Evolutionary conservation across 164 flowering plant species (phyloP).

Genomic region (Sextonia rubra): DNA sequence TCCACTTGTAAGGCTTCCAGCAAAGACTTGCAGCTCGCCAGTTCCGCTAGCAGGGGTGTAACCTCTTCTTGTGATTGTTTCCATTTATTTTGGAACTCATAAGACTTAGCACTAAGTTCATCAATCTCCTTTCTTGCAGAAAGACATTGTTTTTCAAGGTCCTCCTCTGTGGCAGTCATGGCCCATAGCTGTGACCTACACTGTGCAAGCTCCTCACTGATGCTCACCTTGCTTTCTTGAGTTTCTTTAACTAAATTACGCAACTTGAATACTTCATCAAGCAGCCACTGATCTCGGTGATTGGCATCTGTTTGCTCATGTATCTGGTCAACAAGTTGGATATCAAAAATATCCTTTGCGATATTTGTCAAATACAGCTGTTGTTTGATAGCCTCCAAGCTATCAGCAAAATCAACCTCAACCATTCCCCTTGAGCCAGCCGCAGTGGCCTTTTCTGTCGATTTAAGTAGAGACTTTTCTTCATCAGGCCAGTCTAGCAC

Average conservation of each 20-base stretch:
- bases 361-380: constrained; percentile 50
- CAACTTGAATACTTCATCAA: constrained; percentile 43
- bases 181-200: constrained; percentile 50
- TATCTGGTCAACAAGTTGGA: constrained; percentile 57
- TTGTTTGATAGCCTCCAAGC: constrained; percentile 45
- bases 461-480: constrained; percentile 44
- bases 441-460: constrained; percentile 23
- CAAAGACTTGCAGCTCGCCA: constrained; percentile 33
- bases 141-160: constrained; percentile 35
- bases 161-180: constrained; percentile 34
- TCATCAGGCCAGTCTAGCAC: constrained; percentile 37
- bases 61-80: constrained; percentile 44
- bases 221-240: constrained; percentile 33
- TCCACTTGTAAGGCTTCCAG: constrained; percentile 36
- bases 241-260: constrained; percentile 38
- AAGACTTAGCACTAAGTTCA: constrained; percentile 30
- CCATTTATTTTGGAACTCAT: constrained; percentile 43
- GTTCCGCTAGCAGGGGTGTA: constrained; percentile 32
- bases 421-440: constrained; percentile 13
- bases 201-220: constrained; percentile 48
- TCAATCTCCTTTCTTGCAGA: constrained; percentile 35
- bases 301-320: constrained; percentile 36
- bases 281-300: constrained; percentile 26
- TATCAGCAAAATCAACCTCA: constrained; percentile 21
- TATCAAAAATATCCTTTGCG: constrained; percentile 41